phyloP scores from a whole-genome alignment of 805 yeast genomes.

The Blastobotrys terrestris region DNA sequence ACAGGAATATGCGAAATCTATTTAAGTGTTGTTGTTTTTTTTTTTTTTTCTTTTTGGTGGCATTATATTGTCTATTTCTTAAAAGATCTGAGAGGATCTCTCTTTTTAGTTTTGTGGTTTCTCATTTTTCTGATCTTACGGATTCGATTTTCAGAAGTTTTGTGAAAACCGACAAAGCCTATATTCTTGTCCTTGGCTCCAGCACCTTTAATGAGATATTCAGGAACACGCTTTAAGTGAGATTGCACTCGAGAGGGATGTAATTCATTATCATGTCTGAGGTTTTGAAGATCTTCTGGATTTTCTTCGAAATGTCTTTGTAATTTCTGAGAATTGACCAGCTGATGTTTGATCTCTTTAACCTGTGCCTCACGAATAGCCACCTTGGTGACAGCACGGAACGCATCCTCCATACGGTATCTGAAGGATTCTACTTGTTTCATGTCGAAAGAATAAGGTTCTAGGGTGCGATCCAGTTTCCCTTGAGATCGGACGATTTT shows the following conservation, averaged over 20 bases:
- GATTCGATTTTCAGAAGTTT: constrained; percentile 22
- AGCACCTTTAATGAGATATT: constrained; percentile 61
- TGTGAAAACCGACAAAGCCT: constrained; percentile 22
- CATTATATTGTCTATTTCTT: constrained; percentile 19
- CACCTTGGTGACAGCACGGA: constrained; percentile 84
- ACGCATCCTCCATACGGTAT: constrained; percentile 94
- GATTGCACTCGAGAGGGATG: constrained; percentile 77
- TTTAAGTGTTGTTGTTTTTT: neutral
- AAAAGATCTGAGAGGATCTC: constrained; percentile 59
- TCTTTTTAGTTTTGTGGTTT: constrained; percentile 27
- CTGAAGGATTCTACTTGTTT: constrained; percentile 92
- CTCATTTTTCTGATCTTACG: constrained; percentile 19
- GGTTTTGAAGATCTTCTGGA: constrained; percentile 82
- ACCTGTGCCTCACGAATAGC: constrained; percentile 91
- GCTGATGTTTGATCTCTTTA: constrained; percentile 79
- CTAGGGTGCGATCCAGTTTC: constrained; percentile 31
- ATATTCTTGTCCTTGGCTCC: constrained; percentile 9
- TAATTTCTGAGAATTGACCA: constrained; percentile 81
- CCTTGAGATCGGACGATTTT: constrained; percentile 73
- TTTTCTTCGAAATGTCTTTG: constrained; percentile 95
- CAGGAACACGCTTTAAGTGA: constrained; percentile 89
- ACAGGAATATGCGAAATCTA: constrained; percentile 10
- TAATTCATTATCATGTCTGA: constrained; percentile 87
- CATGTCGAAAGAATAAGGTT: constrained; percentile 86
- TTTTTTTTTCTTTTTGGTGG: too few relatives aligned